Evolutionary conservation across 306 rosid genomes (phyloP).

Genomic region (Bauhinia variegata): DNA sequence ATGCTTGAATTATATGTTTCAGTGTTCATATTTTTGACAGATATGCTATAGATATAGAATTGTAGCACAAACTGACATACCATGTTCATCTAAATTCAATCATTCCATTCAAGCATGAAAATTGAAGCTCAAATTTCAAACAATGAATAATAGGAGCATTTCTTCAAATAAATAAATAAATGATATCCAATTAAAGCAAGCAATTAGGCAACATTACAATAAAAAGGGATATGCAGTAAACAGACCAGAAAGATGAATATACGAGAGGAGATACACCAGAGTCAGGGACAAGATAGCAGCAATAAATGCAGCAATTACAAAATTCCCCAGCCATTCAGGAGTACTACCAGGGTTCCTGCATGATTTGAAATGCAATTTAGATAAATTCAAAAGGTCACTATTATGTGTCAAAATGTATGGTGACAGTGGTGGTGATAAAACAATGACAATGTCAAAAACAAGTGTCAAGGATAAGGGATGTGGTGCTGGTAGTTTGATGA

Average conservation of each 20-base stretch:
- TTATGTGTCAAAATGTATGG: conserved; percentile 21
- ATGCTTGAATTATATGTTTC: neutral
- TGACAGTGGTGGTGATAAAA: conserved; percentile 11
- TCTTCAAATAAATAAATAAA: conserved; percentile 3
- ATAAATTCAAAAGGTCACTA: conserved; percentile 27
- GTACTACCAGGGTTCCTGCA: conserved; percentile 90
- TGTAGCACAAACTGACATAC: neutral
- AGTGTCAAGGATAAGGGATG: neutral
- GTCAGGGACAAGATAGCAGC: conserved; percentile 69
- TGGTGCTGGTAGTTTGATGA: neutral
- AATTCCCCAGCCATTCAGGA: conserved; percentile 90
- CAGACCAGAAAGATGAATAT: conserved; percentile 91
- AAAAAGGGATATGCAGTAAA: conserved; percentile 20
- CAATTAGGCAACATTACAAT: conserved; percentile 22
- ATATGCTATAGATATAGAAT: neutral
- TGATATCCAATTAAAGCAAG: conserved; percentile 25
- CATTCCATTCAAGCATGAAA: neutral
- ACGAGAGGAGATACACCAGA: conserved; percentile 87
- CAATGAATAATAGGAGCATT: neutral
- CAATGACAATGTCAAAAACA: neutral
- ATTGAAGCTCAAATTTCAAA: conserved; percentile 10
- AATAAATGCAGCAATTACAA: conserved; percentile 61
- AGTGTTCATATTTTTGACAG: neutral
- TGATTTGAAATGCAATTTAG: conserved; percentile 33
- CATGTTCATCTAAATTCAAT: neutral